These are phyloP conservation scores for Stygiomarasmius scandens DNA, from an alignment of 1,284 basidiomycete species.

Conservation along the genomic window DNA sequence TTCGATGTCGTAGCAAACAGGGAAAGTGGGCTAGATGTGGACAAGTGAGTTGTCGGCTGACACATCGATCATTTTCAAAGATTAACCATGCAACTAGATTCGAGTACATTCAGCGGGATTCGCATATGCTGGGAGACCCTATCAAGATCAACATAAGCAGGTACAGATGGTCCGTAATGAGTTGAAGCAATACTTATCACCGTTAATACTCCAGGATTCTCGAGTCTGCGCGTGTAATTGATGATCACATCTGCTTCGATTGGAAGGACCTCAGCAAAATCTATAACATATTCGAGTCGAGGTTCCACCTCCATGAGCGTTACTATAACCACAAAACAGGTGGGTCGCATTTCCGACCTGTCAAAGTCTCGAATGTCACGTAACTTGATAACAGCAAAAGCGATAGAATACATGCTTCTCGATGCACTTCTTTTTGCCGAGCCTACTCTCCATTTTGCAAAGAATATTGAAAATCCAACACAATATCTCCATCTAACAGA, in stretches of 20 bases:
- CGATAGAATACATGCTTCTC: slow-evolving; percentile 80
- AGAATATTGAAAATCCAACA: slow-evolving; percentile 55
- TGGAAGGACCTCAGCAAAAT: slow-evolving; percentile 79
- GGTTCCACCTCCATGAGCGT: slow-evolving; percentile 76
- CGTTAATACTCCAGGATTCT: slow-evolving; percentile 47
- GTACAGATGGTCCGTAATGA: slow-evolving; percentile 1
- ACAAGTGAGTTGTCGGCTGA: slow-evolving; percentile 60
- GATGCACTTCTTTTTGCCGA: slow-evolving; percentile 73
- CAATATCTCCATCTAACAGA: slow-evolving; percentile 70
- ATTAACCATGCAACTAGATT: slow-evolving; percentile 46
- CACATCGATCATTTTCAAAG: background rate
- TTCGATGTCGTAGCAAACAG: slow-evolving; percentile 81
- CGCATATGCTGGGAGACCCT: slow-evolving; percentile 67
- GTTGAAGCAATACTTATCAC: background rate
- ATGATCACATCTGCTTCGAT: slow-evolving; percentile 74
- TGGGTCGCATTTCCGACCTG: slow-evolving; percentile 28
- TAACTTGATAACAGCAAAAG: slow-evolving; percentile 49
- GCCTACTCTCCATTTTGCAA: slow-evolving; percentile 58
- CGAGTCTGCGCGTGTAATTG: slow-evolving; percentile 70
- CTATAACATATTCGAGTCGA: slow-evolving; percentile 69
- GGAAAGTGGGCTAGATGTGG: slow-evolving; percentile 79
- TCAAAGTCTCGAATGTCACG: too few species aligned
- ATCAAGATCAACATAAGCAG: slow-evolving; percentile 20
- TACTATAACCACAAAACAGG: slow-evolving; percentile 81
- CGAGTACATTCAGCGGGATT: slow-evolving; percentile 78